Percentiles rank a stretch among this genome's conserved stretches.
Conservation (phyloP, 768 basidiomycete species). For the Asterophora lycoperdoides region DNA sequence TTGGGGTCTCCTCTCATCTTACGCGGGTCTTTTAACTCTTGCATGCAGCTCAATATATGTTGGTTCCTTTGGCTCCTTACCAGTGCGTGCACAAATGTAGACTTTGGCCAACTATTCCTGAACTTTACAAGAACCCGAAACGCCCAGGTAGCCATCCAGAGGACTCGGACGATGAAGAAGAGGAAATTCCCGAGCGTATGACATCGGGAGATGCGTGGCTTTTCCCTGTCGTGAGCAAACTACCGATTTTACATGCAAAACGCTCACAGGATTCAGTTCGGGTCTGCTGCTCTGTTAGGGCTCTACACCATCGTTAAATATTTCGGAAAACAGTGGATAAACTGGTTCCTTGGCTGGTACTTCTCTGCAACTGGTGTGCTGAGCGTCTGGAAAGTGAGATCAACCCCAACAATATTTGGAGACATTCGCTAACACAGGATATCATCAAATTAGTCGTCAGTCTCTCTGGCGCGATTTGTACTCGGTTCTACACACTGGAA, state of each 20-base stretch:
- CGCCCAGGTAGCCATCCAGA: constrained; percentile 16
- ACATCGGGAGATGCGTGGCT: constrained; percentile 69
- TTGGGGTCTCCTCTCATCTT: constrained; percentile 63
- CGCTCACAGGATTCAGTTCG: constrained; percentile 42
- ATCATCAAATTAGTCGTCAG: constrained; percentile 37
- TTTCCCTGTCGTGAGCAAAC: constrained; percentile 62
- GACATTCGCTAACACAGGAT: neutral
- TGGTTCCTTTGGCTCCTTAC: constrained; percentile 65
- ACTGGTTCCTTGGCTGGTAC: constrained; percentile 74
- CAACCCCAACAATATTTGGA: neutral
- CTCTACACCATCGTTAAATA: constrained; percentile 71
- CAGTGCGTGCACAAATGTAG: constrained; percentile 44
- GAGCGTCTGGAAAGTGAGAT: constrained; percentile 63
- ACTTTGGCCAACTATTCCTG: too few relatives aligned
- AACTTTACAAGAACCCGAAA: constrained; percentile 21
- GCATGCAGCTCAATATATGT: constrained; percentile 66
- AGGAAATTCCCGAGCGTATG: constrained; percentile 52
- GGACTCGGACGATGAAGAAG: constrained; percentile 55
- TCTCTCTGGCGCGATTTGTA: constrained; percentile 44
- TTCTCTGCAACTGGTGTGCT: constrained; percentile 63
- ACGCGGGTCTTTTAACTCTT: constrained; percentile 61
- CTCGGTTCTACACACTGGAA: constrained; percentile 56
- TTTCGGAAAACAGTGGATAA: constrained; percentile 78
- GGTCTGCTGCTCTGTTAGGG: constrained; percentile 63
- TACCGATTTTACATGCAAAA: neutral